These are phyloP conservation scores for Saccharomyces hybrid DNA, from an alignment of 1,139 yeast species.

Conservation along the genomic window DNA sequence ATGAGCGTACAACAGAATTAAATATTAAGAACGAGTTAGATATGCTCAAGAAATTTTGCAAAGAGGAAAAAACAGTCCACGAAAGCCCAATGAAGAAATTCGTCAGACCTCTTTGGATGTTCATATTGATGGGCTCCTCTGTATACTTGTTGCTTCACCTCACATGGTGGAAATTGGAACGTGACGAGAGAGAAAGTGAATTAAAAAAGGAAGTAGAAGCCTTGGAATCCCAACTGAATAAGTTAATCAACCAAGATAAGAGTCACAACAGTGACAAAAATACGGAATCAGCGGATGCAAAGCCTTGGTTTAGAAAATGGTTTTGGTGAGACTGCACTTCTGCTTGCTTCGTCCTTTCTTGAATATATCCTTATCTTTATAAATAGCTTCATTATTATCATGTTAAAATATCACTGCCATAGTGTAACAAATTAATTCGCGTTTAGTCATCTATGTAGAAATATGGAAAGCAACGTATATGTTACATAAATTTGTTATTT, in stretches of 20 bases:
- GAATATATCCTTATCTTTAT: background rate
- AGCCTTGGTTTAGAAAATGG: conserved; percentile 19
- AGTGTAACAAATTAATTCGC: no score
- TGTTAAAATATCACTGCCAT: no score
- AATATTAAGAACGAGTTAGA: conserved; percentile 26
- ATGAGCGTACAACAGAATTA: conserved; percentile 27
- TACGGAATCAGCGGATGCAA: background rate
- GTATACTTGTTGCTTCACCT: conserved; percentile 29
- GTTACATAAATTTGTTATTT: conserved; percentile 17
- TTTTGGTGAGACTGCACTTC: conserved; percentile 2
- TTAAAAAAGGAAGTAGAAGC: conserved; percentile 11
- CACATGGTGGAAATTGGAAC: conserved; percentile 33
- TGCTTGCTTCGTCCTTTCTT: background rate
- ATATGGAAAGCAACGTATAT: background rate
- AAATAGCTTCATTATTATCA: background rate
- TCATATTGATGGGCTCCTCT: conserved; percentile 27
- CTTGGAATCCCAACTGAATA: conserved; percentile 17
- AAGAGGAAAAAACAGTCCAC: conserved; percentile 18
- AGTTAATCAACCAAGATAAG: conserved; percentile 5
- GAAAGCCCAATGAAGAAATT: conserved; percentile 19
- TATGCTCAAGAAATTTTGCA: conserved; percentile 21
- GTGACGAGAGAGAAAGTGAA: conserved; percentile 27
- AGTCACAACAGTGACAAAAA: background rate
- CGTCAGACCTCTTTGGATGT: conserved; percentile 26
- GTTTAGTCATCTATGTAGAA: background rate